Evolutionary conservation across 805 yeast genomes (phyloP), one percentile per base, ranked within the genome.

Genomic region (Saturnispora zaruensis): DNA sequence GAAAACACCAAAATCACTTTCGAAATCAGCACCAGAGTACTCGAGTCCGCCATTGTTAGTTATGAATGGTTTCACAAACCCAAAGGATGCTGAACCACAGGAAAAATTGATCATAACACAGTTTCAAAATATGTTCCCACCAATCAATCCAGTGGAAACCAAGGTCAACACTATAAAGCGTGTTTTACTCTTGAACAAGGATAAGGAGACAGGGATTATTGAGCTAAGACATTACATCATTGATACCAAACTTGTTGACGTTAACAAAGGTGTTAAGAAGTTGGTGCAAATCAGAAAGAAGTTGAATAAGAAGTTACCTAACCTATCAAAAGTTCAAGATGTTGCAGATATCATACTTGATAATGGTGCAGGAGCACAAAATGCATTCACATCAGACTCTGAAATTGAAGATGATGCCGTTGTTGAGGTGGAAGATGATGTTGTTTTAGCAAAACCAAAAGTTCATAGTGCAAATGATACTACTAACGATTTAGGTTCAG

Each of bases 101-200:
- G 98, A 91, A 65, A 87, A 88, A 59, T 74, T 91, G 53, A 65
- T 89, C 50, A 80, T 95, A 28, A 87, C 97, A 3, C 81, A 89
- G 71, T 87, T 93, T 70, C 99, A 93, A 68, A 89, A 88, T 69
- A 81, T 93, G 79, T 87, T 91, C 66, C 99, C 99, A 6, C 87
- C 99, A 20, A 83, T 93, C 56, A 84, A 88, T 52, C 97, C 96
- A 3, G 87, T 87, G 56, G 69, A 72, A 51, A 85, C 95, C 18
- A 81, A 81, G 56, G 82, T 93, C 32, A 70, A 72, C 43, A 71
- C 84, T 1, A 89, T 93, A 48, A 84, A 81, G 59, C 76, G 99
- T 61, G 98, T 93, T 20, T 70, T 93, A 59, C 76, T 93, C 78
- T 69, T 93, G 50, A 83, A 84, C 64, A 85, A 82, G 60, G 84